phyloP scores from a whole-genome alignment of 1,284 basidiomycete genomes.

The Ceratobasidium sp. region DNA sequence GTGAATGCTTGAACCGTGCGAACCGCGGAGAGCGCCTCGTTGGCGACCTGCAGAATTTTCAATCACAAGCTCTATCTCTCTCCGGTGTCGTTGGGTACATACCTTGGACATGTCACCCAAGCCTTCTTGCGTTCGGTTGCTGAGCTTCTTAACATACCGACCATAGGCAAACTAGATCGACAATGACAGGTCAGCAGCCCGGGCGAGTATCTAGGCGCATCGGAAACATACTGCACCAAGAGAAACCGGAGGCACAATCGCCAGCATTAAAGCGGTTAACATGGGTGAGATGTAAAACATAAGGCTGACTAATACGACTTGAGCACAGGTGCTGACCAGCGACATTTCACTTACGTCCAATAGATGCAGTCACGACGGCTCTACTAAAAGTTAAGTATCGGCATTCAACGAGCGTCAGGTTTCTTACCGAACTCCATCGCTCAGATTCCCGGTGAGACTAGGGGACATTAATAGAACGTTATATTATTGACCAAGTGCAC shows the following conservation, averaged over 20 bases:
- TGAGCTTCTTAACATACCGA: constrained; percentile 91
- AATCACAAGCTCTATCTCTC: constrained; percentile 7
- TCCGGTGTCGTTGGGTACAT: too few species aligned
- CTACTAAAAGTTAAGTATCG: constrained; percentile 50
- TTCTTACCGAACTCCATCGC: constrained; percentile 81
- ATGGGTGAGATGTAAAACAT: constrained; percentile 97
- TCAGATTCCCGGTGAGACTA: constrained; percentile 91
- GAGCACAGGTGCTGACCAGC: not conserved
- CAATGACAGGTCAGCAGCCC: not conserved
- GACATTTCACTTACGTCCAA: constrained; percentile 74
- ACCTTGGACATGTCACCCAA: constrained; percentile 95
- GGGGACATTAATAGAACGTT: constrained; percentile 51
- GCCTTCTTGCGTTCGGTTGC: constrained; percentile 93
- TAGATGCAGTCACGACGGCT: constrained; percentile 88
- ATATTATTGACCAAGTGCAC: constrained; percentile 53
- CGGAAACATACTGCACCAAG: constrained; percentile 82
- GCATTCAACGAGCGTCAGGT: not conserved
- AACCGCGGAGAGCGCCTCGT: constrained; percentile 93
- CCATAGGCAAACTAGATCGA: constrained; percentile 88
- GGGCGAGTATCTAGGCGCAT: not conserved
- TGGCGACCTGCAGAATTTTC: constrained; percentile 69
- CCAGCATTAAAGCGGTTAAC: constrained; percentile 92
- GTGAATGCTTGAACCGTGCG: constrained; percentile 96
- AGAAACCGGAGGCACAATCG: constrained; percentile 94
- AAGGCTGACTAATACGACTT: constrained; percentile 77